These are phyloP conservation scores for Angophora floribunda DNA, from an alignment of 345 rosid species.

Conservation along the genomic window DNA sequence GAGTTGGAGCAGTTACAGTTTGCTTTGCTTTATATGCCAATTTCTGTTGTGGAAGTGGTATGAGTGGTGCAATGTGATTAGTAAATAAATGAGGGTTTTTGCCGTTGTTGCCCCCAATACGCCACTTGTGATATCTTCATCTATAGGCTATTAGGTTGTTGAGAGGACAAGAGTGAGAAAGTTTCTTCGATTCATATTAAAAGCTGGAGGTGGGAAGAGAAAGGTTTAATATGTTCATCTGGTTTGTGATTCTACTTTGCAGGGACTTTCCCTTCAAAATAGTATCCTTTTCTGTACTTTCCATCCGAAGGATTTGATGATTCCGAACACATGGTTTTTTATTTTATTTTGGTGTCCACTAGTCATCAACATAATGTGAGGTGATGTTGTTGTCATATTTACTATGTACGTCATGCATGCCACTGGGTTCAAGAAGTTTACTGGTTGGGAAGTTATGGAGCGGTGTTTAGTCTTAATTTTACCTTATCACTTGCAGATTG, in stretches of 20 bases:
- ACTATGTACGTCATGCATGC: not conserved
- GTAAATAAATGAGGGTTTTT: not conserved
- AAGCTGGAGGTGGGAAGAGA: not conserved
- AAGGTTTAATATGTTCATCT: not conserved
- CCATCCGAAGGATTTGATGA: not conserved
- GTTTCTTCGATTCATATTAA: not conserved
- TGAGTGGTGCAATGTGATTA: not conserved
- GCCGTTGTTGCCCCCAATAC: not conserved
- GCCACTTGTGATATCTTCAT: not conserved
- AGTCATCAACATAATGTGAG: not conserved
- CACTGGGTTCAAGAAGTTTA: not conserved
- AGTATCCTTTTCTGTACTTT: not conserved
- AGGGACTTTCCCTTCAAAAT: not conserved
- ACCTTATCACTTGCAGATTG: not conserved
- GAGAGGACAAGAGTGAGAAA: not conserved
- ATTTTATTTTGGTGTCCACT: not conserved
- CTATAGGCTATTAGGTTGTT: not conserved
- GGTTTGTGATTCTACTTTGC: not conserved
- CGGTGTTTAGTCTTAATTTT: not conserved
- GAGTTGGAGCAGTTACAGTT: not conserved
- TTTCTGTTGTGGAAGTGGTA: not conserved
- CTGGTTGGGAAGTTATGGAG: not conserved
- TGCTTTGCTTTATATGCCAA: not conserved
- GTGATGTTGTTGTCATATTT: not conserved
- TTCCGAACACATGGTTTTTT: not conserved